Conservation (phyloP, 768 basidiomycete genomes). For the Trichaptum fuscoviolaceum region DNA sequence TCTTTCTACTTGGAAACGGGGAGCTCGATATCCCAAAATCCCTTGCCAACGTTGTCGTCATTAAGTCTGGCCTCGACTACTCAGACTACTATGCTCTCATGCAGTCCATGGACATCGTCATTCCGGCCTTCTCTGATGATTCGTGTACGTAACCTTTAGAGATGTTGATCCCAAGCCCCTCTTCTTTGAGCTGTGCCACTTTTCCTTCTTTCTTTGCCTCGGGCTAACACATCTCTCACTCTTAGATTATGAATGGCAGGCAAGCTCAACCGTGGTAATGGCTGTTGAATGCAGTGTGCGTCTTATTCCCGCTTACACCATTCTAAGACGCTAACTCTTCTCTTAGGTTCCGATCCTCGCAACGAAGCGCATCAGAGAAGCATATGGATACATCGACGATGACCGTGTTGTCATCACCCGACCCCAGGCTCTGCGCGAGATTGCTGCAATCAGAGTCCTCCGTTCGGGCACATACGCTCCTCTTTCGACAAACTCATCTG, state of each 20-base stretch:
- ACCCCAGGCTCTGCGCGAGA: slow-evolving; percentile 35
- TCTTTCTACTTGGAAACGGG: slow-evolving; percentile 31
- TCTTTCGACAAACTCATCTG: slow-evolving; percentile 16
- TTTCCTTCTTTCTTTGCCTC: not conserved
- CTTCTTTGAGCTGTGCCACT: not conserved
- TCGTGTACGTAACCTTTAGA: slow-evolving; percentile 19
- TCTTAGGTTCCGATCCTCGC: slow-evolving; percentile 35
- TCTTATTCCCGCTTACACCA: not conserved
- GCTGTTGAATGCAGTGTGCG: slow-evolving; percentile 34
- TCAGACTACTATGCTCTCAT: slow-evolving; percentile 33
- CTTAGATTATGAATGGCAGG: slow-evolving; percentile 30
- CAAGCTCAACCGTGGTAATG: slow-evolving; percentile 37
- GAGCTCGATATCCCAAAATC: slow-evolving; percentile 29
- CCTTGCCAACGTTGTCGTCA: slow-evolving; percentile 32
- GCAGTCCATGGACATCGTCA: slow-evolving; percentile 33
- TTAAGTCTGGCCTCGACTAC: slow-evolving; percentile 31
- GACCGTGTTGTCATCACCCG: slow-evolving; percentile 31
- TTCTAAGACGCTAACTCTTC: slow-evolving; percentile 5
- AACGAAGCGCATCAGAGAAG: slow-evolving; percentile 31
- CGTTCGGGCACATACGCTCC: slow-evolving; percentile 26
- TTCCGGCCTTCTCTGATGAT: slow-evolving; percentile 33
- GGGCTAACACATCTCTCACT: not conserved
- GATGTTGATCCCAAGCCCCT: not conserved
- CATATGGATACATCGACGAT: slow-evolving; percentile 35
- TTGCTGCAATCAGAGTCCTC: slow-evolving; percentile 32